Conservation (phyloP, 768 basidiomycete species). For the Panellus pusillus region DNA sequence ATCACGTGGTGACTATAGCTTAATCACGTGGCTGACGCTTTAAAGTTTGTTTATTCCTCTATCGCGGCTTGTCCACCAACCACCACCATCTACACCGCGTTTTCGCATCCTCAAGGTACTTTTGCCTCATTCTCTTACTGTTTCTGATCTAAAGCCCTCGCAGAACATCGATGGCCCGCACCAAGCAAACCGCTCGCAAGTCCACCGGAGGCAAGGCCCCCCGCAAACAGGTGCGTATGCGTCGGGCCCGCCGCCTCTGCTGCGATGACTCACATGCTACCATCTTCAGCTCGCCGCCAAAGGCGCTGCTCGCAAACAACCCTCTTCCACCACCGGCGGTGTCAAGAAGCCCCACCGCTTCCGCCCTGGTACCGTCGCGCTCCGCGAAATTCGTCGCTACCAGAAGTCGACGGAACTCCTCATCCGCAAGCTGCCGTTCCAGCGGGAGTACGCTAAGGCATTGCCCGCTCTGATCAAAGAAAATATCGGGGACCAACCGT, state of each 20-base stretch:
- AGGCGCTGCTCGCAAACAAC: conserved; percentile 19
- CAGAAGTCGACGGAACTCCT: background rate
- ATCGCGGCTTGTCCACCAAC: background rate
- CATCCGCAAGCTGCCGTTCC: too few relatives aligned
- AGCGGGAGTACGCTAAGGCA: conserved; percentile 70
- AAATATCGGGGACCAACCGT: conserved; percentile 81
- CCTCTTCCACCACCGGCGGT: conserved; percentile 24
- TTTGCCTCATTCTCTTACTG: conserved; percentile 2
- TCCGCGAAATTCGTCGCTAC: too few relatives aligned
- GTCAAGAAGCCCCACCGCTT: too few relatives aligned
- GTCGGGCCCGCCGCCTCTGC: background rate
- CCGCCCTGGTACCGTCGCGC: too few relatives aligned
- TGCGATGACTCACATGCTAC: background rate
- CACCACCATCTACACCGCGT: background rate
- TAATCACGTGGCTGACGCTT: too few relatives aligned
- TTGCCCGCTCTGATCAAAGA: conserved; percentile 86
- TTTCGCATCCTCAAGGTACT: background rate
- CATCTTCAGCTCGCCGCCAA: conserved; percentile 18
- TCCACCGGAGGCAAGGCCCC: conserved; percentile 41
- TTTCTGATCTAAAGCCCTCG: background rate
- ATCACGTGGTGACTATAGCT: conserved; percentile 4
- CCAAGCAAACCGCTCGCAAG: conserved; percentile 26
- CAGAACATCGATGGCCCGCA: conserved; percentile 21
- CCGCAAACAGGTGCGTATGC: conserved; percentile 34
- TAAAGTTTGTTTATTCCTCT: background rate